These are phyloP conservation scores for Dillenia turbinata DNA, from an alignment of 164 flowering plant species.

Conservation along the genomic window DNA sequence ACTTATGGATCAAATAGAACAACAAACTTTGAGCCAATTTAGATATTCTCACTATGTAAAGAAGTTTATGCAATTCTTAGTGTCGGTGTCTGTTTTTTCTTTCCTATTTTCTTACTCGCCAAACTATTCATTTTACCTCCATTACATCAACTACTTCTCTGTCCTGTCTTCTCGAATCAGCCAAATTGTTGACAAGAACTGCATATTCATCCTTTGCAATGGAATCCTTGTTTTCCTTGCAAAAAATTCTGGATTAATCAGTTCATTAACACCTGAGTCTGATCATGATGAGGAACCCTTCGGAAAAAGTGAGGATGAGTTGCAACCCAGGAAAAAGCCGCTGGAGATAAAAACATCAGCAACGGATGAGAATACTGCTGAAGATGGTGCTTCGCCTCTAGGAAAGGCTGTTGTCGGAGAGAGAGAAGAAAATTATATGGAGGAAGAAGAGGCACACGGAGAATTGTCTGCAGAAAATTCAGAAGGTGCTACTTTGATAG, in stretches of 20 bases:
- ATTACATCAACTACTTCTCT: slow-evolving; percentile 12
- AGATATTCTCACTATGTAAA: slow-evolving; percentile 12
- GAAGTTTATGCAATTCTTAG: slow-evolving; percentile 14
- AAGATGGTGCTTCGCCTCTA: too few species aligned
- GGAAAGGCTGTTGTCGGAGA: too few species aligned
- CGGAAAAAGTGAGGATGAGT: too few species aligned
- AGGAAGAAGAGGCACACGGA: slow-evolving; percentile 2
- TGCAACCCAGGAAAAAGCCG: too few species aligned
- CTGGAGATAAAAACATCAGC: too few species aligned
- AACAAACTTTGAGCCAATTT: slow-evolving; percentile 1
- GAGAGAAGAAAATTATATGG: too few species aligned
- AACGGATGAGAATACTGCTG: too few species aligned
- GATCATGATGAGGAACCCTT: neutral
- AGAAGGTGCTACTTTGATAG: neutral
- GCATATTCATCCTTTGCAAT: slow-evolving; percentile 41
- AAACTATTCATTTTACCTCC: slow-evolving; percentile 12
- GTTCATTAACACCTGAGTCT: neutral
- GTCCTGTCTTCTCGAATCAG: slow-evolving; percentile 14
- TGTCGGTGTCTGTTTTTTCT: slow-evolving; percentile 27
- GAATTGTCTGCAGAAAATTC: neutral
- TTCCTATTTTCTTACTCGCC: slow-evolving; percentile 16
- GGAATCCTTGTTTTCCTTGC: slow-evolving; percentile 38
- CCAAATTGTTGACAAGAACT: slow-evolving; percentile 35
- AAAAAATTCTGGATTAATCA: slow-evolving; percentile 20
- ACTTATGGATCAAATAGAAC: neutral